These are phyloP conservation scores for Phytophthora macrochlamydospora DNA, from an alignment of 352 stramenopile species.

Conservation along the genomic window DNA sequence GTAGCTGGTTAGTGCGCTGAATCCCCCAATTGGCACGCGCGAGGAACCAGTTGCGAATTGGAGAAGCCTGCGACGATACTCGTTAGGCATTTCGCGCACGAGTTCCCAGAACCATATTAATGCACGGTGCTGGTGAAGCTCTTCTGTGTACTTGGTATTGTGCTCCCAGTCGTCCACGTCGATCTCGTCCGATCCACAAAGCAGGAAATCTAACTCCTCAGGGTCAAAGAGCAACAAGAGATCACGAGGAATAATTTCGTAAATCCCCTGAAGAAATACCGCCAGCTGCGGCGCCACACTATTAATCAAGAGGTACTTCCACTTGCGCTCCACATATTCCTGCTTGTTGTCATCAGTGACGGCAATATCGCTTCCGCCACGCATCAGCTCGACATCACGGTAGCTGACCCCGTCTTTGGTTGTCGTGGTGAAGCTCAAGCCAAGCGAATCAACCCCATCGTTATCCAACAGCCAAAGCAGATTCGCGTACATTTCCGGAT, in stretches of 20 bases:
- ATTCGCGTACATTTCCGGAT: slow-evolving; percentile 41
- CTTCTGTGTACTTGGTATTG: slow-evolving; percentile 64
- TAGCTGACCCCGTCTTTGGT: slow-evolving; percentile 20
- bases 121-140: slow-evolving; percentile 31
- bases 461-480: slow-evolving; percentile 59
- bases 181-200: slow-evolving; percentile 93
- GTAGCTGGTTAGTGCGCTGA: slow-evolving; percentile 54
- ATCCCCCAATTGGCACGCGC: slow-evolving; percentile 55
- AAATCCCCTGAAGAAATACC: slow-evolving; percentile 91
- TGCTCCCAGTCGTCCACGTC: slow-evolving; percentile 94
- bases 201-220: slow-evolving; percentile 94
- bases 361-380: slow-evolving; percentile 43
- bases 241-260: slow-evolving; percentile 93
- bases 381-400: slow-evolving; percentile 37
- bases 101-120: slow-evolving; percentile 57
- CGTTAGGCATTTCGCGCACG: slow-evolving; percentile 66
- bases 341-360: slow-evolving; percentile 93
- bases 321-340: slow-evolving; percentile 88
- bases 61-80: slow-evolving; percentile 52
- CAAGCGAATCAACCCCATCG: slow-evolving; percentile 42
- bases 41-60: slow-evolving; percentile 65
- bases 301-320: slow-evolving; percentile 92
- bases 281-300: slow-evolving; percentile 82
- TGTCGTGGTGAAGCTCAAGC: slow-evolving; percentile 49
- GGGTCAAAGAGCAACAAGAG: slow-evolving; percentile 95